A percentile compares a stretch with the other conserved stretches of the same genome.
Conservation (phyloP, 2,329 filamentous ascomycete species). For the Camptophora hylomeconis region DNA sequence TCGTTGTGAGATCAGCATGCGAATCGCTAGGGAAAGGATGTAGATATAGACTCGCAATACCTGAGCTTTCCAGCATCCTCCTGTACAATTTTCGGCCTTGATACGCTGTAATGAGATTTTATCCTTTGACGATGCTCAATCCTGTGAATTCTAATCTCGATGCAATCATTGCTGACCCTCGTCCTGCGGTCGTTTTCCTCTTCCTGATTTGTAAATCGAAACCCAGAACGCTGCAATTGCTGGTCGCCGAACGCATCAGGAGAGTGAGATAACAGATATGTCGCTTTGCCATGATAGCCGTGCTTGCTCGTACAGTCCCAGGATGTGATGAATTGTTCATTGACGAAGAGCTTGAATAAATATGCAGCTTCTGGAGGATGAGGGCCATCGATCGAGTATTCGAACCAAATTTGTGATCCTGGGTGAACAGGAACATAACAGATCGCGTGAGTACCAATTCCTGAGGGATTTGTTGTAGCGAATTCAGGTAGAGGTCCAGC, state of each 20-base stretch:
- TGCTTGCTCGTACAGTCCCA: constrained; percentile 16
- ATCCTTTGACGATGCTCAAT: constrained; percentile 13
- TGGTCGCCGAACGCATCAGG: too few species aligned
- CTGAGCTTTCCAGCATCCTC: too few species aligned
- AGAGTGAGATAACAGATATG: too few species aligned
- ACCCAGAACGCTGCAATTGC: too few species aligned
- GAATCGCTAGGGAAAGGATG: too few species aligned
- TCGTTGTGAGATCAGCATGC: too few species aligned
- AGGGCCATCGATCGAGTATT: constrained; percentile 17
- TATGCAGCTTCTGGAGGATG: constrained; percentile 14
- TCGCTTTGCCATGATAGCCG: constrained; percentile 16
- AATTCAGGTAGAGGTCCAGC: constrained; percentile 15
- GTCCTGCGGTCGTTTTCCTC: too few species aligned
- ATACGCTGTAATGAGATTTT: too few species aligned
- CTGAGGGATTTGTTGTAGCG: constrained; percentile 1
- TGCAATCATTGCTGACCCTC: constrained; percentile 7
- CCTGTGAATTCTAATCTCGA: constrained; percentile 14
- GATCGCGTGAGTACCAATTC: constrained; percentile 3
- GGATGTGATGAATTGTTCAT: constrained; percentile 9
- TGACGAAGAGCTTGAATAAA: constrained; percentile 16
- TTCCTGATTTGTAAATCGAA: too few species aligned
- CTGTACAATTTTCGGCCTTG: too few species aligned
- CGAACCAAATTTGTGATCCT: constrained; percentile 17
- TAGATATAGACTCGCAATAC: too few species aligned
- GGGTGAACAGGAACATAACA: constrained; percentile 15